Percentiles rank a stretch among this genome's conserved stretches.
Evolutionary conservation across 768 basidiomycete genomes (phyloP).

Genomic region (Hericium rajendrae): DNA sequence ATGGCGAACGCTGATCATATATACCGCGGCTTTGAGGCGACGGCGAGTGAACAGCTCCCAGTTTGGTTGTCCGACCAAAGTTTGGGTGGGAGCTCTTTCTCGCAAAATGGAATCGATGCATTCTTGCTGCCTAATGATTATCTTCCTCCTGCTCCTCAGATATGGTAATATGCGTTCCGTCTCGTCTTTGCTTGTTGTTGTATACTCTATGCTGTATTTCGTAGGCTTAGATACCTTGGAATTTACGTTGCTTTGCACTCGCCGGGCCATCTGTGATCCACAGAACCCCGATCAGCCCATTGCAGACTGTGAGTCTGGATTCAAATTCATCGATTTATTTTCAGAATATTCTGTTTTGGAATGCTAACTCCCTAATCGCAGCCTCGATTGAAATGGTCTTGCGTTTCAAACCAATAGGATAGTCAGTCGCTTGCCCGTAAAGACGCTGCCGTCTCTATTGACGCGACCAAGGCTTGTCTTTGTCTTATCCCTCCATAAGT

Average conservation of each 20-base stretch:
- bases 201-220: conserved; percentile 3
- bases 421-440: no score
- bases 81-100: conserved; percentile 64
- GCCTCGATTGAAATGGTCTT: no score
- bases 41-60: conserved; percentile 65
- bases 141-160: conserved; percentile 60
- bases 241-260: not conserved
- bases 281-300: no score
- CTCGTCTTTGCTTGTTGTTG: not conserved
- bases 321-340: no score
- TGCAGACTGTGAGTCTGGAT: no score
- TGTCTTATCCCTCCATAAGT: no score
- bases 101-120: conserved; percentile 78
- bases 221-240: not conserved
- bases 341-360: no score
- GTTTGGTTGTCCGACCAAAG: conserved; percentile 84
- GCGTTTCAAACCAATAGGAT: no score
- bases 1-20: conserved; percentile 49
- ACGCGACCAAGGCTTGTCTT: no score
- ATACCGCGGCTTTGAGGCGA: conserved; percentile 67
- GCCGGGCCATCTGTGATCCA: no score
- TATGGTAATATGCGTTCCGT: conserved; percentile 40
- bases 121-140: conserved; percentile 73
- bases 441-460: no score
- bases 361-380: no score